phyloP scores from a whole-genome alignment of 352 stramenopile species.

The Phytophthora colocasiae region DNA sequence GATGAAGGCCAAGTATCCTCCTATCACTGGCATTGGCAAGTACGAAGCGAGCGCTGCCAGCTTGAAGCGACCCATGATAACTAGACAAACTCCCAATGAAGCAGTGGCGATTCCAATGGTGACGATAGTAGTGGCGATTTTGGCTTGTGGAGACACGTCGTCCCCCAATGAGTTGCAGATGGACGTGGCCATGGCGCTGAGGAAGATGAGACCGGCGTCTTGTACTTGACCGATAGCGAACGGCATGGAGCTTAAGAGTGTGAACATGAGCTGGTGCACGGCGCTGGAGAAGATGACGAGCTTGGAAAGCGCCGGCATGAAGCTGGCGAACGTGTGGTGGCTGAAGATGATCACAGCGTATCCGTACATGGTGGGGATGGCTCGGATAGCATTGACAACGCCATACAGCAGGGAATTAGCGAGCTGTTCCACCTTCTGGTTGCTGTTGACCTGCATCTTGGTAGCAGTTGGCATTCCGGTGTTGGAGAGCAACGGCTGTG shows the following conservation, averaged over 20 bases:
- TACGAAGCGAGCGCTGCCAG: slow-evolving; percentile 96
- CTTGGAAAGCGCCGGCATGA: slow-evolving; percentile 92
- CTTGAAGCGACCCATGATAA: slow-evolving; percentile 92
- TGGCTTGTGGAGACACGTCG: slow-evolving; percentile 58
- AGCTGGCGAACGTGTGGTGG: slow-evolving; percentile 85
- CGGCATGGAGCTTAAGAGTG: slow-evolving; percentile 88
- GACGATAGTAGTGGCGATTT: slow-evolving; percentile 95
- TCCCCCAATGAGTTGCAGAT: slow-evolving; percentile 78
- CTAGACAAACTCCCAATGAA: slow-evolving; percentile 91
- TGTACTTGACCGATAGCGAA: slow-evolving; percentile 98
- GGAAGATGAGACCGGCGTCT: slow-evolving; percentile 98
- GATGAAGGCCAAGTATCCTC: slow-evolving; percentile 98
- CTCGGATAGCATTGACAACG: slow-evolving; percentile 93
- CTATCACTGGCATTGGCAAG: slow-evolving; percentile 96
- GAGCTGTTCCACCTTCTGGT: slow-evolving; percentile 30
- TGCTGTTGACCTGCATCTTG: background rate
- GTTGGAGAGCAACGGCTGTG: slow-evolving; percentile 7
- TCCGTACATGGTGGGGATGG: slow-evolving; percentile 93
- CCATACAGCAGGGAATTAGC: slow-evolving; percentile 78
- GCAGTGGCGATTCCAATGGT: slow-evolving; percentile 91
- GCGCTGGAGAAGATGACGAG: slow-evolving; percentile 95
- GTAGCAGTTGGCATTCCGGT: slow-evolving; percentile 1
- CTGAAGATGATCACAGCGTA: slow-evolving; percentile 96
- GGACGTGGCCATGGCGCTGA: slow-evolving; percentile 93
- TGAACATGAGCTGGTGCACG: slow-evolving; percentile 93